Evolutionary conservation across 306 rosid species (phyloP), one percentile per base, ranked within the genome.

Genomic region (Sesbania bispinosa): DNA sequence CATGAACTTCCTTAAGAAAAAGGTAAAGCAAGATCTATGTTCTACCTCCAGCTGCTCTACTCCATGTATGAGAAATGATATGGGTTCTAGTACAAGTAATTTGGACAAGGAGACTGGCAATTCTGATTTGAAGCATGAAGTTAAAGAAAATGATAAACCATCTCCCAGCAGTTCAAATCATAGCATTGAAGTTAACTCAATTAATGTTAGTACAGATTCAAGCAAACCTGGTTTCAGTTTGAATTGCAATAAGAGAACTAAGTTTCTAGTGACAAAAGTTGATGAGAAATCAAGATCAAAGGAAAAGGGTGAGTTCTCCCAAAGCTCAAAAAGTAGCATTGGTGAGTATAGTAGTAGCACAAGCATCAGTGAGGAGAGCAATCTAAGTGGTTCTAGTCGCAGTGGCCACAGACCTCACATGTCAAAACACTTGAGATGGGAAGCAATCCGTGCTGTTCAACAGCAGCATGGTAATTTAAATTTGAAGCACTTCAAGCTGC

Each of bases 401-500:
- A 79, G 90, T 71, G 97, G 97, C 77, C 84, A 83, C 76, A 82
- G 97, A 79, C 97, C 99, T 57, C 99, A 94, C 86, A 91, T 94
- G 97, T 91, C 99, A 13, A 94, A 83, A 84, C 96, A 94, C 74
- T 79, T 86, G 83, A 89, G 94, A 81, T 94, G 99, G 99, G 96
- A 89, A 85, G 97, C 97, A 75, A 70, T 94, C 75, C 85, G 76
- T 36, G 79, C 69, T 29, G 81, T 85, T 64, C 96, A 85, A 76
- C 88, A 85, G 73, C 87, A 85, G 84, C 85, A 91, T 57, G 93
- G 93, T 78, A 86, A 67, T 85, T 64, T 94, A 71, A 69, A 84
- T 83, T 65, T 91, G 81, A 87, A 77, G 83, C 89, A 94, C 80
- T 94, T 94, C 71, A 89, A 86, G 85, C 57, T 89, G 74, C 78